Conservation (phyloP, 176 grass and related monocot species). For the Musa acuminata region DNA sequence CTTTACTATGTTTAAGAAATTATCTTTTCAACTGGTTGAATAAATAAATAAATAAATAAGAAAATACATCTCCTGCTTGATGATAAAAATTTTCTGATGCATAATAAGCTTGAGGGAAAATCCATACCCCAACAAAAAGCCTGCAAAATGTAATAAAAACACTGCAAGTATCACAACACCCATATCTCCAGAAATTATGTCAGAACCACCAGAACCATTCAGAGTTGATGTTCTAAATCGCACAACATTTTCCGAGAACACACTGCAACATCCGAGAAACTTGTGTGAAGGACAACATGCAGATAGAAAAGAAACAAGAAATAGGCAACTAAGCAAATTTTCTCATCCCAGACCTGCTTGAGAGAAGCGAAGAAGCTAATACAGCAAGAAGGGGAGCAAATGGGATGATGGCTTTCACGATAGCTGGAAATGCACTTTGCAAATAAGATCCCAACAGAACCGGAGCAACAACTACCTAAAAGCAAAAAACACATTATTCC, state of each 20-base stretch:
- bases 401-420: conserved; percentile 42
- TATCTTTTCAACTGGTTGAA: background rate
- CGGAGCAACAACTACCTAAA: conserved; percentile 71
- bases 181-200: conserved; percentile 30
- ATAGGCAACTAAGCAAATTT: background rate
- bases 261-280: conserved; percentile 27
- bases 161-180: conserved; percentile 43
- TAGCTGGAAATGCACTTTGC: conserved; percentile 62
- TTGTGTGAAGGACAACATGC: background rate
- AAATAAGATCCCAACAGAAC: conserved; percentile 61
- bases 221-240: conserved; percentile 40
- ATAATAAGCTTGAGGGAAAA: background rate
- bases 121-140: conserved; percentile 60
- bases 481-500: conserved; percentile 7
- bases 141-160: conserved; percentile 54
- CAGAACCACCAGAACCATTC: conserved; percentile 24
- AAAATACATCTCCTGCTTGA: background rate
- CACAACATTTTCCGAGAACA: conserved; percentile 81
- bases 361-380: conserved; percentile 55
- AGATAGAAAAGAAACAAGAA: background rate
- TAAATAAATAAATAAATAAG: background rate
- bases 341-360: conserved; percentile 48
- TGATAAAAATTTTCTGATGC: background rate
- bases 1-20: conserved; percentile 7
- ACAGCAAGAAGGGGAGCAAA: conserved; percentile 73